These are phyloP conservation scores for Gossypium stocksii DNA, from an alignment of 345 rosid genomes.

Conservation along the genomic window DNA sequence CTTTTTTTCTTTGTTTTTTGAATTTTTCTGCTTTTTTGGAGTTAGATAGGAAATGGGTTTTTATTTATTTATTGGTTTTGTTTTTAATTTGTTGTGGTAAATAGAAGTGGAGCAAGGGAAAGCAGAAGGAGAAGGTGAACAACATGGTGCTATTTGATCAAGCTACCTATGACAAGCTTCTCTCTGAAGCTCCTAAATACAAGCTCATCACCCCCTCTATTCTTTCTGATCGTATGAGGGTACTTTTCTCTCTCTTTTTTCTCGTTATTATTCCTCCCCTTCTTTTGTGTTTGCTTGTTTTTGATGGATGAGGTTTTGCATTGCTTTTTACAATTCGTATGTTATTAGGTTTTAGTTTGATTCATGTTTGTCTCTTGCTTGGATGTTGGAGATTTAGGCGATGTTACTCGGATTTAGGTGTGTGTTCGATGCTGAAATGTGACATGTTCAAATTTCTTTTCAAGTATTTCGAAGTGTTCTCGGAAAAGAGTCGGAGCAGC, in stretches of 20 bases:
- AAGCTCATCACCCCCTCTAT: constrained; percentile 55
- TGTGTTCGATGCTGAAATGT: background rate
- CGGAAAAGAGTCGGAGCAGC: too few relatives aligned
- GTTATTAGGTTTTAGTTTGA: background rate
- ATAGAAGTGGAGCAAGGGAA: constrained; percentile 88
- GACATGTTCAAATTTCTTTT: too few relatives aligned
- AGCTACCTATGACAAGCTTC: constrained; percentile 77
- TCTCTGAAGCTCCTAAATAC: constrained; percentile 36
- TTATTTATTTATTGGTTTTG: background rate
- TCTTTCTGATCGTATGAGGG: constrained; percentile 79
- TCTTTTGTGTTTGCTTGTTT: background rate
- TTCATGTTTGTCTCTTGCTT: background rate
- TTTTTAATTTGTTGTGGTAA: background rate
- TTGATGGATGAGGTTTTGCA: background rate
- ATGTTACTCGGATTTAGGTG: background rate
- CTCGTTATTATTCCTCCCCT: too few relatives aligned
- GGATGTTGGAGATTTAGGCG: background rate
- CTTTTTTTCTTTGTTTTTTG: background rate
- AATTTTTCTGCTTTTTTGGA: background rate
- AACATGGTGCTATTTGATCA: constrained; percentile 87
- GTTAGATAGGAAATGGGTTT: background rate
- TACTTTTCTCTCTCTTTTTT: constrained; percentile 15
- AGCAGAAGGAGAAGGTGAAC: constrained; percentile 94
- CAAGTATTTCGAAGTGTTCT: too few relatives aligned
- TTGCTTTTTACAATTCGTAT: background rate